phyloP scores from a whole-genome alignment of 1,284 basidiomycete genomes.

The Butyriboletus regius region DNA sequence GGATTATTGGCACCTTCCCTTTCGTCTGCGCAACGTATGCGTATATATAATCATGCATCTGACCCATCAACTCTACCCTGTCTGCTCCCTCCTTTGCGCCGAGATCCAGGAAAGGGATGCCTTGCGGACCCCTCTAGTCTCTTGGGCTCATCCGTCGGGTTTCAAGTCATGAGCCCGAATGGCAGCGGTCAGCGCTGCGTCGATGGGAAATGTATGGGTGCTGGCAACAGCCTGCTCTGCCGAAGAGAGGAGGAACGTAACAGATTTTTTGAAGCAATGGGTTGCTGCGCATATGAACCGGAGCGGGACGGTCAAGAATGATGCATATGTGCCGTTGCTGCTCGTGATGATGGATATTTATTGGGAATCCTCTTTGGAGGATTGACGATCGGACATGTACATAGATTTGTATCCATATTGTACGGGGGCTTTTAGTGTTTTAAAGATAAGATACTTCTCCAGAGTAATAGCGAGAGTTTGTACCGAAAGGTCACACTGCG shows the following conservation, averaged over 20 bases:
- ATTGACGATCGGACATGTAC: background rate
- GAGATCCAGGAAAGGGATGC: constrained; percentile 19
- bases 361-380: background rate
- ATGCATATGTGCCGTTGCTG: background rate
- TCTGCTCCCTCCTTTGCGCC: constrained; percentile 34
- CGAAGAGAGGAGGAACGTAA: constrained; percentile 38
- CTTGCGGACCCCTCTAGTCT: constrained; percentile 34
- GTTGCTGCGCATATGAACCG: constrained; percentile 46
- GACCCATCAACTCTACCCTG: constrained; percentile 50
- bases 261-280: constrained; percentile 41
- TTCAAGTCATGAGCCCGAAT: constrained; percentile 4
- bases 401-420: constrained; percentile 11
- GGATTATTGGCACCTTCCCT: constrained; percentile 53
- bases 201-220: constrained; percentile 34
- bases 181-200: constrained; percentile 24
- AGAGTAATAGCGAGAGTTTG: background rate
- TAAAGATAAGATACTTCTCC: background rate
- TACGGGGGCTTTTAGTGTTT: background rate
- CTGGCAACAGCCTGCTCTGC: constrained; percentile 35
- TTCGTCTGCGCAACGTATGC: constrained; percentile 49
- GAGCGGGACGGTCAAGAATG: constrained; percentile 12
- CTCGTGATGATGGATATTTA: background rate
- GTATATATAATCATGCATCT: constrained; percentile 52
- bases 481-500: background rate
- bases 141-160: constrained; percentile 14